Base-by-base conservation (phyloP, 164 flowering plant genomes). In the Piper longum region DNA sequence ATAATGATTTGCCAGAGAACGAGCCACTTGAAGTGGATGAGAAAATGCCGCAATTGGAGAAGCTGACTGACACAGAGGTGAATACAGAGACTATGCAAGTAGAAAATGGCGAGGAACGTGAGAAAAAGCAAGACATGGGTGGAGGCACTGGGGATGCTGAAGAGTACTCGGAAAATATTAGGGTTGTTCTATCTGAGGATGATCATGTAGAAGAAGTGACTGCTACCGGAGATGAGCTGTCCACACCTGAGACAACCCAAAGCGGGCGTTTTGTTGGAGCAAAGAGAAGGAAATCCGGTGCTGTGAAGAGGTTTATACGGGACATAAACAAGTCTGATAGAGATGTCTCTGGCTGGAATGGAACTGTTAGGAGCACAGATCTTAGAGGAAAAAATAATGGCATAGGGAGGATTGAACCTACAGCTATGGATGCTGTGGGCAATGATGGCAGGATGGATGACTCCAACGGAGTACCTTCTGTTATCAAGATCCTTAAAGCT, bases 271-370 rank as follows among this genome's bases (percentile, higher is more conserved):
- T 77, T 54, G 85, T 72, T 26, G 96, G 98, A 57, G 83, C 96
- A 54, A 86, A 73, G 69, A 83, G 75, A 73, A 82, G 97, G 71
- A 89, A 89, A 73, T 85, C 96, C 63, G 91, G 95, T 71, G 76
- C 74, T 60, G 98, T 92, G 43, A 85, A 75, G 70, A 83, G 96
- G 75, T 89, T 88, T 68, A 81, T 68, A 59, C 81, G 78, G 74
- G 96, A 87, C 19, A 9, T 68, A 12, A 43, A 70, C 42, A 41
- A 66, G 2, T 56, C 52, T 67, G 74, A 69, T 45, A 48, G 57
- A 17, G 72, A 67, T 60, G 71, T 65, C 14, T 5, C 41, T 41
- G 60, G 54, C 7, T 79, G 67, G 58, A 69, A 69, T 76, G 62
- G 68, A 40, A 41, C 57, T 17, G 57, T 60, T 40, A 65, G 67